Evolutionary conservation across 179 eudicot species (phyloP), one percentile per base, ranked within the genome.

Genomic region (Silene vulgaris): DNA sequence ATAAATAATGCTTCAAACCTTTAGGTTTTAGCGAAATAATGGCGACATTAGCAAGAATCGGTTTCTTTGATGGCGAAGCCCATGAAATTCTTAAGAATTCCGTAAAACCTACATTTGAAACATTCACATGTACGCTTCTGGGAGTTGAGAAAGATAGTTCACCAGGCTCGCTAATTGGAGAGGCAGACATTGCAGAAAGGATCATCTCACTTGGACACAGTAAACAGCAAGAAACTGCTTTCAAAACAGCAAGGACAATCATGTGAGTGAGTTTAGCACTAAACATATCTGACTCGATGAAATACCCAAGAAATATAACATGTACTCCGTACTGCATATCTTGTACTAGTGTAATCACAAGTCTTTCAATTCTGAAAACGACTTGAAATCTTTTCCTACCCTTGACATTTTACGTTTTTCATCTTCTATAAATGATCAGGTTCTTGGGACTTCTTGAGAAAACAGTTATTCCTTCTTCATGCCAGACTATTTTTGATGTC

Each of bases 11-110:
- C 75, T 40, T 43, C 29, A 12, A 29, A 71, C 2, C 26, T 40
- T 81, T 76, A 95, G 99, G 99, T 76, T 95, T 95, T 81, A 80
- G 93, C 75, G 84, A 86, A 78, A 86, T 89, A 84, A 95, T 95
- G 97, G 97, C 85, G 32, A 88, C 96, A 20, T 61, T 95, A 68
- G 86, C 95, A 74, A 90, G 85, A 77, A 85, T 90, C 66, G 99
- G 99, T 75, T 86, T 95, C 84, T 88, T 95, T 29, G 74, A 83
- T 77, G 65, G 82, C 1, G 91, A 92, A 81, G 74, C 73, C 68
- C 85, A 73, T 64, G 83, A 78, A 48, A 65, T 80, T 61, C 93
- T 95, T 23, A 29, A 78, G 67, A 71, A 75, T 65, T 75, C 84
- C 35, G 83, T 77, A 40, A 88, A 86, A 78, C 96, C 92, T 23